Percentiles rank a stretch among this genome's conserved stretches.
Conservation (phyloP, 331 rosid species). For the Malus hybrid region DNA sequence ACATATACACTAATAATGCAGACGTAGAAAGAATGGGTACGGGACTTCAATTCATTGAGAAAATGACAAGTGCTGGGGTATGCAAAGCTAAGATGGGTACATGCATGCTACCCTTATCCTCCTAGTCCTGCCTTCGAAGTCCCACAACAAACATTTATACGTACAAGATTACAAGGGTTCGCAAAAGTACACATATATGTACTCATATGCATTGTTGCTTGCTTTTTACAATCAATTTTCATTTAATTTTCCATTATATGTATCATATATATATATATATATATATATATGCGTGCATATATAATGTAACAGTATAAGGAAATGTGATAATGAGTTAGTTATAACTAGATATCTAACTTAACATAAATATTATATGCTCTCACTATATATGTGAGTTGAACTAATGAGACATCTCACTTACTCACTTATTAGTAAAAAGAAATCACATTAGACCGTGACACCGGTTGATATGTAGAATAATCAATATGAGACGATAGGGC, state of each 20-base stretch:
- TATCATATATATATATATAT: background rate
- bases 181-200: conserved; percentile 3
- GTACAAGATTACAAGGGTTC: background rate
- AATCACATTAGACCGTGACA: too few species aligned
- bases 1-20: background rate
- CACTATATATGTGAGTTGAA: too few species aligned
- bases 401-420: too few species aligned
- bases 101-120: background rate
- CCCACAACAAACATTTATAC: background rate
- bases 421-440: too few species aligned
- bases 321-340: too few species aligned
- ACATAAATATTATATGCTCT: too few species aligned
- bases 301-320: too few species aligned
- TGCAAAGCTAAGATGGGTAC: background rate
- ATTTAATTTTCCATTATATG: background rate
- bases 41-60: background rate
- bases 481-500: background rate
- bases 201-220: background rate
- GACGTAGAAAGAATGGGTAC: background rate
- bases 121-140: background rate
- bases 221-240: background rate
- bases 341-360: too few species aligned
- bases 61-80: conserved; percentile 1
- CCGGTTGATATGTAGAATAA: too few species aligned
- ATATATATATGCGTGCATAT: too few species aligned